Conservation (phyloP, 2,329 filamentous ascomycete species). For the Tolypocladium ophioglossoides region DNA sequence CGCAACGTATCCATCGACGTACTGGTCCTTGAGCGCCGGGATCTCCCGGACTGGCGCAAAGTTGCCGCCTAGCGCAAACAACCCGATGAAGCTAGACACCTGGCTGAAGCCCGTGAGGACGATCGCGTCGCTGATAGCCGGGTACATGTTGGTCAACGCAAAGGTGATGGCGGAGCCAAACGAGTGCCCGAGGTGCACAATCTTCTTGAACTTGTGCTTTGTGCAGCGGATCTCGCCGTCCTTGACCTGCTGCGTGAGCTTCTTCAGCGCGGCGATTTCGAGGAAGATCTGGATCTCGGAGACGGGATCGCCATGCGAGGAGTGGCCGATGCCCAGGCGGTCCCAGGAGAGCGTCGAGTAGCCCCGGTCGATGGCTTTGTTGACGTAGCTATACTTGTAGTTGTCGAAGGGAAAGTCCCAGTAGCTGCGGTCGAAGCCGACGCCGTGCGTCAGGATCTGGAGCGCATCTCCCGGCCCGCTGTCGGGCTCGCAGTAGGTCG, state of each 20-base stretch:
- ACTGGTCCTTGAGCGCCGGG: constrained; percentile 14
- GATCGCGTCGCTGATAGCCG: constrained; percentile 44
- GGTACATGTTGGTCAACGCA: constrained; percentile 39
- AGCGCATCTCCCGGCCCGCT: constrained; percentile 24
- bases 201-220: constrained; percentile 25
- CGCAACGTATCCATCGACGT: constrained; percentile 43
- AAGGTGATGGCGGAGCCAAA: constrained; percentile 52
- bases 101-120: constrained; percentile 50
- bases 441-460: constrained; percentile 31
- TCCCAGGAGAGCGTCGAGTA: constrained; percentile 53
- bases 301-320: constrained; percentile 47
- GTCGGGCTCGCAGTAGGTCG: constrained; percentile 51
- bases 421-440: constrained; percentile 38
- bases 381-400: constrained; percentile 53
- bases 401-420: constrained; percentile 49
- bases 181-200: constrained; percentile 53
- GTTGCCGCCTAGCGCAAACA: constrained; percentile 34
- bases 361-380: constrained; percentile 40
- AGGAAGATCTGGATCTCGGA: constrained; percentile 47
- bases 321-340: constrained; percentile 49
- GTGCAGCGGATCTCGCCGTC: constrained; percentile 31
- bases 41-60: constrained; percentile 31
- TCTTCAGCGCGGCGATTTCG: constrained; percentile 46
- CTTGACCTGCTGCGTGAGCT: constrained; percentile 40
- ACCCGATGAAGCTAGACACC: constrained; percentile 30